Evolutionary conservation across 176 grass and related monocot genomes (phyloP).

Genomic region (Cocos nucifera): DNA sequence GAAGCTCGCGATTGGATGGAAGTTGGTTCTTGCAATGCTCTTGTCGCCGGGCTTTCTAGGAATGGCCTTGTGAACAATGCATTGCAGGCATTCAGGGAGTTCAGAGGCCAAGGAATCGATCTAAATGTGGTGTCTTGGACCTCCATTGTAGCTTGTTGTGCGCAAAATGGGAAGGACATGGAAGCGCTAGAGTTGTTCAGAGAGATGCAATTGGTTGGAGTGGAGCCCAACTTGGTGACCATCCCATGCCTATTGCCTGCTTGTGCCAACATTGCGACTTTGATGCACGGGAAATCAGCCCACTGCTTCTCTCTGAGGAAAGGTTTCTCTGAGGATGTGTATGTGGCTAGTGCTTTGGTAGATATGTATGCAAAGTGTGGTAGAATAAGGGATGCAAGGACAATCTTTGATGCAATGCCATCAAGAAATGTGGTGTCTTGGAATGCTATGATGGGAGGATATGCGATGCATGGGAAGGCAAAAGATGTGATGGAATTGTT

Average conservation of each 20-base stretch:
- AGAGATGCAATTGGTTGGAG: slow-evolving; percentile 53
- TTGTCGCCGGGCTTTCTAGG: slow-evolving; percentile 46
- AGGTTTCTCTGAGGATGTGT: slow-evolving; percentile 33
- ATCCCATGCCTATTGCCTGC: slow-evolving; percentile 68
- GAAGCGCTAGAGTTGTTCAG: slow-evolving; percentile 58
- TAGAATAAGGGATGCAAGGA: slow-evolving; percentile 40
- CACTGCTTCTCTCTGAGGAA: slow-evolving; percentile 55
- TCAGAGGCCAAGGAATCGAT: slow-evolving; percentile 23
- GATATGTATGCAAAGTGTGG: slow-evolving; percentile 83
- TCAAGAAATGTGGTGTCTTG: slow-evolving; percentile 51
- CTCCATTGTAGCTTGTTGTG: slow-evolving; percentile 56
- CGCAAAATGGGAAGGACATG: slow-evolving; percentile 55
- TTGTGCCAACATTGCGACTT: slow-evolving; percentile 58
- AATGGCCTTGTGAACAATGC: slow-evolving; percentile 38
- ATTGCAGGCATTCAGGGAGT: slow-evolving; percentile 34
- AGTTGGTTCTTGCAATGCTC: slow-evolving; percentile 52
- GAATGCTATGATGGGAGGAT: slow-evolving; percentile 72
- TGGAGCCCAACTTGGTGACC: slow-evolving; percentile 51
- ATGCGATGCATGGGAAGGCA: slow-evolving; percentile 69
- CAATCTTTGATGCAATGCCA: slow-evolving; percentile 44
- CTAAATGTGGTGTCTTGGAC: slow-evolving; percentile 77
- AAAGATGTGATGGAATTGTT: slow-evolving; percentile 34
- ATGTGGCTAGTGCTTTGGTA: slow-evolving; percentile 49
- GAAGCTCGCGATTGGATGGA: too few species aligned
- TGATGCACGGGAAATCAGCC: slow-evolving; percentile 45